Evolutionary conservation across 2,329 filamentous ascomycete species (phyloP), one percentile per base, ranked within the genome.

Genomic region (Aspergillus japonicus): DNA sequence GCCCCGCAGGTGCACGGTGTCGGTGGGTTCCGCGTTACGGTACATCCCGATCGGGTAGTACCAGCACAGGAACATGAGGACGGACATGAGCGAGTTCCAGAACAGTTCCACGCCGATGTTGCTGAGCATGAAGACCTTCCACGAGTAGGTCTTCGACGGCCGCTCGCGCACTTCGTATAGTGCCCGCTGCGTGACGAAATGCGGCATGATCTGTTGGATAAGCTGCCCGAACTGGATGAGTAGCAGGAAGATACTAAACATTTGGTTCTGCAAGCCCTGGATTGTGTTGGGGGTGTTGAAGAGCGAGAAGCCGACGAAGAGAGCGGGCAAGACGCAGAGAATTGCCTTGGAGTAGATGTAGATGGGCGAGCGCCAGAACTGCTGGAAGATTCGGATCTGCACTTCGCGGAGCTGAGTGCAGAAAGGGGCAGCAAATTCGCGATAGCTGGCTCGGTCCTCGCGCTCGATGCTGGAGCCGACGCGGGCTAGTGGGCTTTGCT

Each of bases 1-100:
- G 29, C 39, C 16, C 24, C 26, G 26, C 16, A 14, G 16, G 31
- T 24, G 11, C 6, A 7, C 31, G 2, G 19, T 35, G n/a, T 54
- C n/a, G 5, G n/a, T 19, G 0, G 14, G 23, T 8, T n/a, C 16
- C 8, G 29, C 21, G 21, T 54, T 54, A 8, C 23, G 29, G 3
- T 19, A n/a, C 11, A 42, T 19, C 16, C 54, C 54, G 16, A 49
- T 56, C 2, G 54, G 54, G 52, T 59, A 59, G 47, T 59, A 59
- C 52, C 52, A 56, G 47, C 47, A 50, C 14, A 57, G 4, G 16
- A 54, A 54, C 11, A 29, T 21, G 2, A 47, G 21, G 5, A 54
- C 29, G 8, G 52, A 21, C 10, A 16, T 21, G 12, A 54, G 23
- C n/a, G 23, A 54, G 23, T 29, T 21, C 10, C 31, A 54, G 11